A percentile compares a stretch with the other conserved stretches of the same genome.
Evolutionary conservation across 495 filamentous ascomycete species (phyloP).

Genomic region (Beverwykella pulmonaria): DNA sequence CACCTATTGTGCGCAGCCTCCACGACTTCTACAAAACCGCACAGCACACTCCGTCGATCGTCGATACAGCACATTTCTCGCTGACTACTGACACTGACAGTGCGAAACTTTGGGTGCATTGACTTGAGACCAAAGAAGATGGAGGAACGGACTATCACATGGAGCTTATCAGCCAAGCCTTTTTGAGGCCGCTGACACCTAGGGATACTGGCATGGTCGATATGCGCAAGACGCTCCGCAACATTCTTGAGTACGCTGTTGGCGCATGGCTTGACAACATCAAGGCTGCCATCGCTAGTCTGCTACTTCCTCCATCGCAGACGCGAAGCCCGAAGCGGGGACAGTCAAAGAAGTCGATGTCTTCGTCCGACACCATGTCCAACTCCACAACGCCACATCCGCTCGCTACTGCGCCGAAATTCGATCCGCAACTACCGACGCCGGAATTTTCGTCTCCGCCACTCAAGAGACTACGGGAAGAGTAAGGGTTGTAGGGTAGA

Average conservation of each 20-base stretch:
- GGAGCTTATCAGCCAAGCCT: constrained; percentile 21
- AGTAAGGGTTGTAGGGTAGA: neutral
- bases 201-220: constrained; percentile 20
- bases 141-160: constrained; percentile 17
- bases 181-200: constrained; percentile 15
- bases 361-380: constrained; percentile 21
- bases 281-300: constrained; percentile 20
- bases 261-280: constrained; percentile 18
- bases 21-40: constrained; percentile 11
- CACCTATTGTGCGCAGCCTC: constrained; percentile 15
- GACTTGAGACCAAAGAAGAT: constrained; percentile 20
- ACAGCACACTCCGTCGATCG: constrained; percentile 20
- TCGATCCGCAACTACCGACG: neutral
- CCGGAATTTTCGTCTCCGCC: neutral
- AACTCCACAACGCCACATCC: constrained; percentile 21
- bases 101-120: no score
- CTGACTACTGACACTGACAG: constrained; percentile 21
- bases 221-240: constrained; percentile 25
- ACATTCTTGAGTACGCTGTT: constrained; percentile 25
- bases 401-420: constrained; percentile 11
- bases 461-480: neutral
- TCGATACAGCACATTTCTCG: constrained; percentile 18
- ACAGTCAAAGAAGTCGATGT: no score
- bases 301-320: constrained; percentile 21
- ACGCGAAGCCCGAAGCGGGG: constrained; percentile 27